Evolutionary conservation across 305 asterid genomes (phyloP).

Genomic region (Fraxinus nigra): DNA sequence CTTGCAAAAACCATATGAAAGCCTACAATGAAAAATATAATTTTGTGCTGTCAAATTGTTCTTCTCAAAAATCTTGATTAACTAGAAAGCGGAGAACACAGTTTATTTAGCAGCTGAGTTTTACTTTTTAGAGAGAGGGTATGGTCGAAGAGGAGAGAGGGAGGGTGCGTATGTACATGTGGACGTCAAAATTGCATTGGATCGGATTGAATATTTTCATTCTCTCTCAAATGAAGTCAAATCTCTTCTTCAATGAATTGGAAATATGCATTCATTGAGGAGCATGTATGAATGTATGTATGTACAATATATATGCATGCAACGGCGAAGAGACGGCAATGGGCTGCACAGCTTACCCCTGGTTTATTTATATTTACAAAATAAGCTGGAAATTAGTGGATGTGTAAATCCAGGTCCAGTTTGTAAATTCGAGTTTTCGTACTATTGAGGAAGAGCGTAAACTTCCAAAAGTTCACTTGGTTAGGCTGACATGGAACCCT

Average conservation of each 20-base stretch:
- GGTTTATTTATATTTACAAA: neutral
- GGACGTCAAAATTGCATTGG: conserved; percentile 54
- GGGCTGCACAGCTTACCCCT: neutral
- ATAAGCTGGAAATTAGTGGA: too few relatives aligned
- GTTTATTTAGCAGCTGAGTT: conserved; percentile 30
- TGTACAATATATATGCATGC: neutral
- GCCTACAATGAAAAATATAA: conserved; percentile 6
- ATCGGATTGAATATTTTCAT: conserved; percentile 38
- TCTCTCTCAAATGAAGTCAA: conserved; percentile 41
- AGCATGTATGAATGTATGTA: neutral
- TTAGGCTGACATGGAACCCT: too few relatives aligned
- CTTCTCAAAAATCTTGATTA: conserved; percentile 27
- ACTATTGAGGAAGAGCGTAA: too few relatives aligned
- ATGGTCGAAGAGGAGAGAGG: conserved; percentile 30
- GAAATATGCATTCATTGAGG: neutral
- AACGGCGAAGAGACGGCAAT: neutral
- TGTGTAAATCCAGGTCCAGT: too few relatives aligned
- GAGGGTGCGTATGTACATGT: conserved; percentile 23
- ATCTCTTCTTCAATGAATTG: conserved; percentile 11
- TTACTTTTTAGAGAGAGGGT: conserved; percentile 38
- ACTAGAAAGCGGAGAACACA: conserved; percentile 32
- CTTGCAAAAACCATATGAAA: conserved; percentile 16
- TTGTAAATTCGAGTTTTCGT: too few relatives aligned
- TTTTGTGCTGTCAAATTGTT: conserved; percentile 16
- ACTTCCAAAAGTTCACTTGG: too few relatives aligned